Evolutionary conservation across 2,329 filamentous ascomycete species (phyloP).

Genomic region (Epichloe amarillans): DNA sequence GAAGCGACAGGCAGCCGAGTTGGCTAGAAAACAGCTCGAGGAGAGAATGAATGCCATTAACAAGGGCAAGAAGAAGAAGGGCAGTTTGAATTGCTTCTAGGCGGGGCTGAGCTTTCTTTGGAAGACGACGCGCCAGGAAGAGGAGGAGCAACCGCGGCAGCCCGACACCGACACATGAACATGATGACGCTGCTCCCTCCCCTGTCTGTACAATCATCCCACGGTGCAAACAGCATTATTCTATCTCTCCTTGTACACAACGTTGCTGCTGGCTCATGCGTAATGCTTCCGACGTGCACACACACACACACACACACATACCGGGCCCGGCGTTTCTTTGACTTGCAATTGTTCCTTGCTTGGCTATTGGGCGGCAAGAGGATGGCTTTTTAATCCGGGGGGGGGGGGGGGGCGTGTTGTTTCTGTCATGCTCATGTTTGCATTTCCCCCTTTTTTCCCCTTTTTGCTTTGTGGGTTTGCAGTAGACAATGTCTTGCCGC

Average conservation of each 20-base stretch:
- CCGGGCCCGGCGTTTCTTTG: not conserved
- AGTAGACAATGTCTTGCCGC: not conserved
- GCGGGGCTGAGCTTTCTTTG: constrained; percentile 9
- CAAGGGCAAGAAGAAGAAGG: constrained; percentile 87
- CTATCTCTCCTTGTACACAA: not conserved
- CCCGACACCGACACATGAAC: not conserved
- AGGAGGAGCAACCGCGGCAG: not conserved
- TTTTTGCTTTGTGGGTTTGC: not conserved
- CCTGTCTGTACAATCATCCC: not conserved
- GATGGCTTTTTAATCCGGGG: not conserved
- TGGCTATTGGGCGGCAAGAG: not conserved
- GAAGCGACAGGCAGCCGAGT: constrained; percentile 81
- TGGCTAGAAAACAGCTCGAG: constrained; percentile 77
- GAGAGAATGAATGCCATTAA: constrained; percentile 88
- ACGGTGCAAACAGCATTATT: not conserved
- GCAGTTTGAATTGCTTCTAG: constrained; percentile 94
- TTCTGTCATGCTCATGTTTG: not conserved
- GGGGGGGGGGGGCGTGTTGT: not conserved
- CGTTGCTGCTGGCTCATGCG: not conserved
- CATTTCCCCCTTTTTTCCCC: not conserved
- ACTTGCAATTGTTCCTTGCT: not conserved
- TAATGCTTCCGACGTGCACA: not conserved
- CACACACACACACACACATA: not conserved
- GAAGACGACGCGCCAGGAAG: constrained; percentile 4
- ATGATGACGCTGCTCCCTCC: too few species aligned